phyloP scores from a whole-genome alignment of 352 stramenopile genomes.

The Globisporangium megalacanthum region DNA sequence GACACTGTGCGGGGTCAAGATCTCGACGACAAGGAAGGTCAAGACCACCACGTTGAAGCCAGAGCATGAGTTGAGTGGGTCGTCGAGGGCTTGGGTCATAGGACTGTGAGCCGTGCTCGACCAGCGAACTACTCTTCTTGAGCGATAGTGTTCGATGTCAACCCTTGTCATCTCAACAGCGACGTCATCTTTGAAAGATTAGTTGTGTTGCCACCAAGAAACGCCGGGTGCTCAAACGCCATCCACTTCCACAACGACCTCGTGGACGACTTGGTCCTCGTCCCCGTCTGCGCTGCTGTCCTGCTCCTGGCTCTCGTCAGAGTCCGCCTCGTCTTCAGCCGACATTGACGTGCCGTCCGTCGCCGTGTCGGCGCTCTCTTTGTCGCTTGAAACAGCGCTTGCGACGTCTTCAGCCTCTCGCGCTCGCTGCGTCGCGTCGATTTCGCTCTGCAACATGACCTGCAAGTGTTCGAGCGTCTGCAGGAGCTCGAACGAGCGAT shows the following conservation, averaged over 20 bases:
- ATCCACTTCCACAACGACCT: slow-evolving; percentile 10
- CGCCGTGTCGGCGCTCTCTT: background rate
- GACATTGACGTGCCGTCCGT: background rate
- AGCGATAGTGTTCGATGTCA: background rate
- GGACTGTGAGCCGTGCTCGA: background rate
- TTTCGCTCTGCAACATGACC: slow-evolving; percentile 13
- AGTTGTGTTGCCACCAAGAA: background rate
- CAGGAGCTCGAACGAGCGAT: slow-evolving; percentile 53
- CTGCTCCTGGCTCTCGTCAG: slow-evolving; percentile 5
- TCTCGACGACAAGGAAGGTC: slow-evolving; percentile 57
- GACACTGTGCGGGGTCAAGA: slow-evolving; percentile 56
- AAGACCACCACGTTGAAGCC: slow-evolving; percentile 48
- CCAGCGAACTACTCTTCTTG: background rate
- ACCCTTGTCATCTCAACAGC: no score
- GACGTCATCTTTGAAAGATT: background rate
- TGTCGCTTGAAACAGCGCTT: background rate
- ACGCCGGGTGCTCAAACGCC: background rate
- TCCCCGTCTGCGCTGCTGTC: slow-evolving; percentile 12
- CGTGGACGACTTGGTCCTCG: slow-evolving; percentile 8
- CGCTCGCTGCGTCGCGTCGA: slow-evolving; percentile 18
- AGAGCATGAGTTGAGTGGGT: slow-evolving; percentile 8
- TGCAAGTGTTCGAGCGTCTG: slow-evolving; percentile 41
- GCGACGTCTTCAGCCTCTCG: slow-evolving; percentile 1
- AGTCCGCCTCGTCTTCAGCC: slow-evolving; percentile 3
- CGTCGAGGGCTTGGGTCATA: background rate